Evolutionary conservation across 2,329 filamentous ascomycete genomes (phyloP).

Genomic region (Aspergillus caelatus): DNA sequence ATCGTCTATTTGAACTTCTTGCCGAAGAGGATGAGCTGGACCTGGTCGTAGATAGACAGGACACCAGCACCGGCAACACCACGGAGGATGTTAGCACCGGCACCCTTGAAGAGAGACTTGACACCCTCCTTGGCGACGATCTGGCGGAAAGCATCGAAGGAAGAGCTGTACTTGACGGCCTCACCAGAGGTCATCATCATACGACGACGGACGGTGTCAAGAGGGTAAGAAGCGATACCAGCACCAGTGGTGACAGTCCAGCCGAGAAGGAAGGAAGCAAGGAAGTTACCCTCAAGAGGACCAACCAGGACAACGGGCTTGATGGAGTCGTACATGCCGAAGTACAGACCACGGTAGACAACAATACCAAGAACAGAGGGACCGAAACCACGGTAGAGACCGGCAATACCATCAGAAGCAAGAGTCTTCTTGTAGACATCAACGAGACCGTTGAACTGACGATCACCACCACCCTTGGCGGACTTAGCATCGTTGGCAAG

Average conservation of each 20-base stretch:
- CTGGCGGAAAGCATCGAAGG: slow-evolving; percentile 91
- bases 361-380: slow-evolving; percentile 98
- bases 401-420: slow-evolving; percentile 95
- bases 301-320: slow-evolving; percentile 97
- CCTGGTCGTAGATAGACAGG: slow-evolving; percentile 99
- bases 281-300: slow-evolving; percentile 94
- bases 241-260: slow-evolving; percentile 99
- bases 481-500: slow-evolving; percentile 99
- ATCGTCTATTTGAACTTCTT: slow-evolving; percentile 73
- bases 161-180: slow-evolving; percentile 99
- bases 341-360: slow-evolving; percentile 99
- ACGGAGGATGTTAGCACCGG: slow-evolving; percentile 99
- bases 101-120: slow-evolving; percentile 99
- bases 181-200: slow-evolving; percentile 99
- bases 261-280: slow-evolving; percentile 97
- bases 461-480: slow-evolving; percentile 90
- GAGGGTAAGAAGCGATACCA: slow-evolving; percentile 99
- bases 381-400: slow-evolving; percentile 99
- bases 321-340: slow-evolving; percentile 99
- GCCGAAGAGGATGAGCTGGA: slow-evolving; percentile 98
- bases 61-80: slow-evolving; percentile 99
- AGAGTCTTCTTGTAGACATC: slow-evolving; percentile 99
- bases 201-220: slow-evolving; percentile 99
- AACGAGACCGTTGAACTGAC: slow-evolving; percentile 99
- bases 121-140: slow-evolving; percentile 96